These are phyloP conservation scores for Aspergillus carbonarius DNA, from an alignment of 2,329 filamentous ascomycete genomes.

Conservation along the genomic window DNA sequence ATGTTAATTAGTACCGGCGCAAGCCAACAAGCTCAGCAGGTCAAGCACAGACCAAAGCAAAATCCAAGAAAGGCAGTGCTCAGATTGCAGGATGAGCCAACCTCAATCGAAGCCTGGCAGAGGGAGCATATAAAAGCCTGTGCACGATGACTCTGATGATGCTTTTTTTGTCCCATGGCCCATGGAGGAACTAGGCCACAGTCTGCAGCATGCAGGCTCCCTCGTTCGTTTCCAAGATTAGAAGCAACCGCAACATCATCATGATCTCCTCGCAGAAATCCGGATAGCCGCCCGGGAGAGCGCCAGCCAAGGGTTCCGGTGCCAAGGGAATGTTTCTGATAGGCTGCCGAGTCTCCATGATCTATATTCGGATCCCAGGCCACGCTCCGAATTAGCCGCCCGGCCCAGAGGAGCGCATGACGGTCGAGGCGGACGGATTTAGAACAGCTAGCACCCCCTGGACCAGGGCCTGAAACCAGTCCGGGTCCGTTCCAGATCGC, in stretches of 20 bases:
- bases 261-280: too few relatives aligned
- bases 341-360: background rate
- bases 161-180: slow-evolving; percentile 2
- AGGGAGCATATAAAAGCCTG: slow-evolving; percentile 9
- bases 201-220: background rate
- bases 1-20: background rate
- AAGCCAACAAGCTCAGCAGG: background rate
- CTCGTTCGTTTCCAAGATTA: slow-evolving; percentile 9
- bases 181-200: background rate
- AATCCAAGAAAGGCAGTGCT: background rate
- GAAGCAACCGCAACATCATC: slow-evolving; percentile 2
- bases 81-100: background rate
- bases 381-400: background rate
- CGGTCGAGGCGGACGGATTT: slow-evolving; percentile 10
- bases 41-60: background rate
- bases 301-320: background rate
- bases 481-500: background rate
- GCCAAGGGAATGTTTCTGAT: background rate
- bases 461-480: slow-evolving; percentile 1
- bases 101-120: background rate
- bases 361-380: background rate
- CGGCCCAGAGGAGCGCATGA: background rate
- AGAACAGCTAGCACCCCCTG: slow-evolving; percentile 8
- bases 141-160: background rate
- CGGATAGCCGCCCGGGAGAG: slow-evolving; percentile 2